These are phyloP conservation scores for Ilyonectria destructans DNA, from an alignment of 2,329 filamentous ascomycete genomes.

Conservation along the genomic window DNA sequence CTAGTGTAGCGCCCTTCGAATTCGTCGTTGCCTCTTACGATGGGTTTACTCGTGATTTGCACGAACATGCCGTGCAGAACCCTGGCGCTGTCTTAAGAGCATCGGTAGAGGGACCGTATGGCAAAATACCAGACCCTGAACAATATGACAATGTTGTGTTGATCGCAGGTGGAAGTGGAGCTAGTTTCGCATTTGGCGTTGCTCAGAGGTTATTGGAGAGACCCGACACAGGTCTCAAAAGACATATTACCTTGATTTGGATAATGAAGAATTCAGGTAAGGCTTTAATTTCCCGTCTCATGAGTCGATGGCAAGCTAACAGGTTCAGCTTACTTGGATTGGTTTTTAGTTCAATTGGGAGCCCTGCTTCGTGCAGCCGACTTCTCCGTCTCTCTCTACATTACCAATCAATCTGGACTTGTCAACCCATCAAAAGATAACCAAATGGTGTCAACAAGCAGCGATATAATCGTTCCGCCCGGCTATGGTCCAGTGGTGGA, in stretches of 20 bases:
- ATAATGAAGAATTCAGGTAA: conserved; percentile 53
- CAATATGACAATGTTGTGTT: conserved; percentile 69
- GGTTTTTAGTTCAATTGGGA: not conserved
- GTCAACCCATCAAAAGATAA: not conserved
- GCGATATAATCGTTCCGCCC: too few relatives aligned
- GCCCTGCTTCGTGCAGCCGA: not conserved
- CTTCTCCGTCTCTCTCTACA: not conserved
- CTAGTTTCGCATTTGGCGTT: conserved; percentile 65
- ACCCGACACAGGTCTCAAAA: conserved; percentile 27
- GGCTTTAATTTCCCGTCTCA: conserved; percentile 19
- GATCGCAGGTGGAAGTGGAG: conserved; percentile 72
- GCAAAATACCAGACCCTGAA: conserved; percentile 66
- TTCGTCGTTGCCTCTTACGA: conserved; percentile 71
- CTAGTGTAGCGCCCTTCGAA: conserved; percentile 65
- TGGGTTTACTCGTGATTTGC: conserved; percentile 71
- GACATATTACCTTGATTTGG: conserved; percentile 55
- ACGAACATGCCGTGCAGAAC: conserved; percentile 65
- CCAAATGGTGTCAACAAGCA: too few relatives aligned
- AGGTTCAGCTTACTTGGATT: not conserved
- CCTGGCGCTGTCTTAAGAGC: conserved; percentile 64
- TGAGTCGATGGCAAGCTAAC: not conserved
- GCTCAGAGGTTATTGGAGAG: conserved; percentile 53
- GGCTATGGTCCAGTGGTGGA: too few relatives aligned
- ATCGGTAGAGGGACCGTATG: conserved; percentile 72
- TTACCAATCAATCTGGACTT: not conserved